Conservation (phyloP, 2,329 filamentous ascomycete genomes). For the Apiospora hydei region DNA sequence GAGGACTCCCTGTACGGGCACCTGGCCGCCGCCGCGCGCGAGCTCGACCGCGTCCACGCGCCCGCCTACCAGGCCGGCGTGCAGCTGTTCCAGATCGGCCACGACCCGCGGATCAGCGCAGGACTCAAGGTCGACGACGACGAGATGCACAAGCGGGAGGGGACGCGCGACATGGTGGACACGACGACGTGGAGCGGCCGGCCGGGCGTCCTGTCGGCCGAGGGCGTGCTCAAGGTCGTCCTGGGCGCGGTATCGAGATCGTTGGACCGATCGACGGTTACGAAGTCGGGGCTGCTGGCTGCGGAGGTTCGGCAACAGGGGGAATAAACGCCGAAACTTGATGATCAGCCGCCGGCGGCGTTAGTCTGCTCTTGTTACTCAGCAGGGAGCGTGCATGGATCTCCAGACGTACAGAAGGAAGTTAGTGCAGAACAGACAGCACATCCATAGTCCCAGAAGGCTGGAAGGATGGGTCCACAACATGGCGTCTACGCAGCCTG, state of each 20-base stretch:
- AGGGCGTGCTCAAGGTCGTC: constrained; percentile 71
- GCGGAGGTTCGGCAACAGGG: not conserved
- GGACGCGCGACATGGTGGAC: constrained; percentile 91
- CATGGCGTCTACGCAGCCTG: too few relatives aligned
- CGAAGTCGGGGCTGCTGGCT: not conserved
- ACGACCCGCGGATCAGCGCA: constrained; percentile 63
- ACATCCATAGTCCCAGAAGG: too few relatives aligned
- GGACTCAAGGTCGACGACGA: constrained; percentile 81
- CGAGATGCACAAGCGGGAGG: constrained; percentile 61
- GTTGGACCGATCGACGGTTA: constrained; percentile 30
- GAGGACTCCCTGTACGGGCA: constrained; percentile 69
- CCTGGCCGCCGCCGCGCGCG: constrained; percentile 56
- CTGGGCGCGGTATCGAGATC: constrained; percentile 61
- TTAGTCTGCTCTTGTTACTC: not conserved
- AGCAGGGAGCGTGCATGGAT: not conserved
- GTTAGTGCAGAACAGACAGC: not conserved
- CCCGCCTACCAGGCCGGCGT: constrained; percentile 74
- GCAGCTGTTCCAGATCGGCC: constrained; percentile 79
- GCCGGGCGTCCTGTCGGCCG: constrained; percentile 57
- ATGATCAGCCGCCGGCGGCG: too few relatives aligned
- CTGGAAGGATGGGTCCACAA: too few relatives aligned
- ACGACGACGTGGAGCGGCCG: constrained; percentile 74
- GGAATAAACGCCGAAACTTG: not conserved
- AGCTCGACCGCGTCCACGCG: constrained; percentile 65
- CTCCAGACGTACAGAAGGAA: not conserved